phyloP scores from a whole-genome alignment of 331 rosid species.

The Arachis monticola region DNA sequence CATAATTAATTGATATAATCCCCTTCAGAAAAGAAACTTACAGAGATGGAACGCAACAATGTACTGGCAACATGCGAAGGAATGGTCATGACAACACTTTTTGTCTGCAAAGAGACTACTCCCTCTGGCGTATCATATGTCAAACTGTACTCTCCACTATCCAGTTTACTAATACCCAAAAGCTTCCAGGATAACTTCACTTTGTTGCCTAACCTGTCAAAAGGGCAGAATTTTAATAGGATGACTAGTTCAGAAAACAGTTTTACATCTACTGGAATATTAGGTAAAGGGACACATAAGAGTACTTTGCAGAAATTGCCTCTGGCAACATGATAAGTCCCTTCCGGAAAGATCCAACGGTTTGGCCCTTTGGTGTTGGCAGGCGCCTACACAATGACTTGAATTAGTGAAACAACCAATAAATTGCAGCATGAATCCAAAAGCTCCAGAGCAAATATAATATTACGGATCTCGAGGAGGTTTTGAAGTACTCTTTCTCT shows the following conservation, averaged over 20 bases:
- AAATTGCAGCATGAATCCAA: constrained; percentile 30
- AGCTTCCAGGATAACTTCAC: constrained; percentile 96
- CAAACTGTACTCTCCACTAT: constrained; percentile 70
- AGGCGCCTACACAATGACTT: constrained; percentile 67
- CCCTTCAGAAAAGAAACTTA: constrained; percentile 49
- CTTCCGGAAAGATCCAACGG: constrained; percentile 93
- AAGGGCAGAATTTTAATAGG: constrained; percentile 35
- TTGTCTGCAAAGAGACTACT: constrained; percentile 69
- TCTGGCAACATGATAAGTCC: constrained; percentile 92
- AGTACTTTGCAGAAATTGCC: constrained; percentile 84
- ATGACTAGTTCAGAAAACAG: constrained; percentile 35
- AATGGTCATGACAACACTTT: constrained; percentile 84
- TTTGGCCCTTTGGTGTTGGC: constrained; percentile 95
- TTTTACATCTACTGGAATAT: constrained; percentile 33
- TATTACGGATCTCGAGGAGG: constrained; percentile 87
- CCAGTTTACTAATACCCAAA: constrained; percentile 70
- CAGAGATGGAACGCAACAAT: constrained; percentile 82
- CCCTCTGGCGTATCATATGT: constrained; percentile 94
- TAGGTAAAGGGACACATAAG: constrained; percentile 14
- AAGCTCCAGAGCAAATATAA: constrained; percentile 39
- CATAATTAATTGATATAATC: constrained; percentile 26
- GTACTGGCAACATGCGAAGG: constrained; percentile 85
- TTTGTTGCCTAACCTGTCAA: constrained; percentile 78
- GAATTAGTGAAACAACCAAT: constrained; percentile 46
- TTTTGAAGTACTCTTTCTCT: constrained; percentile 63